These are phyloP conservation scores for Hymenoscyphus albidus DNA, from an alignment of 2,329 filamentous ascomycete species.

Conservation along the genomic window DNA sequence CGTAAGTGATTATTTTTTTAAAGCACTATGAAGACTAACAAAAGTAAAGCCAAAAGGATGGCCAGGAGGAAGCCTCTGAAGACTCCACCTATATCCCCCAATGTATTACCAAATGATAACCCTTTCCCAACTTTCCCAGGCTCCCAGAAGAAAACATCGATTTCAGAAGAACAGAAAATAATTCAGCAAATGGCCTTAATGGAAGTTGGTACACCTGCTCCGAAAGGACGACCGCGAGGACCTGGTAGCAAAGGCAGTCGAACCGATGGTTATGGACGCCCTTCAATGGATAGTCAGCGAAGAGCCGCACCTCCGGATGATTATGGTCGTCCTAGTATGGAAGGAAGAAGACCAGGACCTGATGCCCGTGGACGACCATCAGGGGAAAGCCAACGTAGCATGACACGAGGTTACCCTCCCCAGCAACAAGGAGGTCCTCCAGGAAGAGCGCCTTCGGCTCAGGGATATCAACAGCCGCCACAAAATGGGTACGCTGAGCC, in stretches of 20 bases:
- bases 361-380: slow-evolving; percentile 28
- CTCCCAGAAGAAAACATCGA: slow-evolving; percentile 39
- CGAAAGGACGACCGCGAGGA: slow-evolving; percentile 20
- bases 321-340: slow-evolving; percentile 19
- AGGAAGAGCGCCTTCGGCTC: slow-evolving; percentile 22
- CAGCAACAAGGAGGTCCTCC: slow-evolving; percentile 27
- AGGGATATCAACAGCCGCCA: slow-evolving; percentile 18
- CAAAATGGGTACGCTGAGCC: slow-evolving; percentile 30
- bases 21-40: slow-evolving; percentile 19
- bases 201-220: slow-evolving; percentile 27
- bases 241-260: slow-evolving; percentile 27
- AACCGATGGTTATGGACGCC: slow-evolving; percentile 28
- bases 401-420: slow-evolving; percentile 24
- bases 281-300: slow-evolving; percentile 22
- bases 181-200: slow-evolving; percentile 31
- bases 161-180: slow-evolving; percentile 38
- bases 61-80: slow-evolving; percentile 28
- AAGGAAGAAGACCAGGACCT: slow-evolving; percentile 18
- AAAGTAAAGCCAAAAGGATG: slow-evolving; percentile 20
- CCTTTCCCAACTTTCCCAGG: slow-evolving; percentile 46
- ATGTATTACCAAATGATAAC: slow-evolving; percentile 42
- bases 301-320: slow-evolving; percentile 14
- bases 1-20: slow-evolving; percentile 29
- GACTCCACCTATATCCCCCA: slow-evolving; percentile 38
- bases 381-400: slow-evolving; percentile 26